Percentiles rank a stretch among this genome's conserved stretches.
phyloP scores from a whole-genome alignment of 805 yeast genomes.

The Clavispora santaluciae region DNA sequence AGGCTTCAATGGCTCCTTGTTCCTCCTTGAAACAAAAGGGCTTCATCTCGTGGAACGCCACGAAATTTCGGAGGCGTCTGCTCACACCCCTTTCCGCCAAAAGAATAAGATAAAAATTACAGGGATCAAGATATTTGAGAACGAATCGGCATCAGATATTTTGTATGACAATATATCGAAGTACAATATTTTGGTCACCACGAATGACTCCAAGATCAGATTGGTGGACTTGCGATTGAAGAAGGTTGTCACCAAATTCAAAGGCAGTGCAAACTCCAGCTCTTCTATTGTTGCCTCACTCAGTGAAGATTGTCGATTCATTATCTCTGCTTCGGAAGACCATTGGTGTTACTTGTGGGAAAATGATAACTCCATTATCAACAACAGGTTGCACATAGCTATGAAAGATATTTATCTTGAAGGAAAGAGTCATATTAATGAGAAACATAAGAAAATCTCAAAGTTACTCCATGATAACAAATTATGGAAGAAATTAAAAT shows the following conservation, averaged over 20 bases:
- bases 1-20: slow-evolving; percentile 69
- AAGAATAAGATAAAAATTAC: slow-evolving; percentile 54
- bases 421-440: slow-evolving; percentile 30
- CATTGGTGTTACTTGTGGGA: slow-evolving; percentile 85
- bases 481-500: slow-evolving; percentile 22
- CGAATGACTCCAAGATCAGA: slow-evolving; percentile 79
- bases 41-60: slow-evolving; percentile 38
- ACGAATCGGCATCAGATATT: slow-evolving; percentile 9
- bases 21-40: slow-evolving; percentile 59
- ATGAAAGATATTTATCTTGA: slow-evolving; percentile 32
- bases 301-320: slow-evolving; percentile 51
- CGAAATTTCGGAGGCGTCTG: slow-evolving; percentile 27
- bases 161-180: slow-evolving; percentile 5
- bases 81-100: slow-evolving; percentile 20
- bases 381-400: slow-evolving; percentile 31
- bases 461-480: slow-evolving; percentile 26
- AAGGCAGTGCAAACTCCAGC: slow-evolving; percentile 66
- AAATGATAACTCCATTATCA: slow-evolving; percentile 37
- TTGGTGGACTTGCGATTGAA: slow-evolving; percentile 52
- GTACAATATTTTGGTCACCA: slow-evolving; percentile 51
- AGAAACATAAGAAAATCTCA: slow-evolving; percentile 26
- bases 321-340: slow-evolving; percentile 83
- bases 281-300: slow-evolving; percentile 67
- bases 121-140: slow-evolving; percentile 56
- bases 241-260: slow-evolving; percentile 59